Evolutionary conservation across 495 filamentous ascomycete species (phyloP).

Genomic region (Amniculicola lignicola): DNA sequence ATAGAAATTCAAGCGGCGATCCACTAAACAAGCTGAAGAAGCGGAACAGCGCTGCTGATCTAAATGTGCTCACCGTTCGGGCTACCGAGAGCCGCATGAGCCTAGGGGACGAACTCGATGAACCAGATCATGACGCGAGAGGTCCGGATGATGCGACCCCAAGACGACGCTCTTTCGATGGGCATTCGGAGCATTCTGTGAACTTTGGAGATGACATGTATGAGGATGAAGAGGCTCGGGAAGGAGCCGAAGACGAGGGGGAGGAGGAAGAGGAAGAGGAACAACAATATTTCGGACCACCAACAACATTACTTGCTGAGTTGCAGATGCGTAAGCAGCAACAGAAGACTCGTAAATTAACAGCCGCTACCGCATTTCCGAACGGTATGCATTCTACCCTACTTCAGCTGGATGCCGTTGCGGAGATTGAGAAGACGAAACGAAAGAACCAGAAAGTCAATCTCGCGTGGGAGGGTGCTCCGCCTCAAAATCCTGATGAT

Average conservation of each 20-base stretch:
- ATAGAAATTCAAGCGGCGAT: constrained; percentile 34
- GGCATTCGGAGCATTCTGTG: background rate
- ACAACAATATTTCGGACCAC: constrained; percentile 57
- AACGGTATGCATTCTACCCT: constrained; percentile 85
- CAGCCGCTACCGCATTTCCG: constrained; percentile 61
- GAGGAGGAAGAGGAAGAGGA: constrained; percentile 28
- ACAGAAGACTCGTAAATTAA: constrained; percentile 70
- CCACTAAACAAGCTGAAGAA: constrained; percentile 37
- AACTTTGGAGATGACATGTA: constrained; percentile 2
- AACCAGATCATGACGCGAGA: constrained; percentile 4
- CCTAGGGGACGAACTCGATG: constrained; percentile 25
- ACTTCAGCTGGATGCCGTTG: constrained; percentile 85
- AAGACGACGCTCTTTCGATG: constrained; percentile 5
- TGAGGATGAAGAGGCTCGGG: constrained; percentile 20
- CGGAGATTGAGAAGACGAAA: constrained; percentile 75
- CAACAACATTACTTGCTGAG: constrained; percentile 89
- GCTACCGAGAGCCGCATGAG: constrained; percentile 28
- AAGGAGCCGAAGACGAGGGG: too few relatives aligned
- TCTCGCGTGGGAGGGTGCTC: constrained; percentile 83
- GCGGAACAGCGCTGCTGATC: constrained; percentile 36
- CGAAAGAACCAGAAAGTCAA: constrained; percentile 71
- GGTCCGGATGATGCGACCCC: constrained; percentile 10
- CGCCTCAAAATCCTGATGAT: constrained; percentile 47
- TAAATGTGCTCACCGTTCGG: constrained; percentile 31
- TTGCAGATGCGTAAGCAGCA: constrained; percentile 84